Base-by-base conservation (phyloP, 495 filamentous ascomycete species). In the Corynascus novoguineensis region DNA sequence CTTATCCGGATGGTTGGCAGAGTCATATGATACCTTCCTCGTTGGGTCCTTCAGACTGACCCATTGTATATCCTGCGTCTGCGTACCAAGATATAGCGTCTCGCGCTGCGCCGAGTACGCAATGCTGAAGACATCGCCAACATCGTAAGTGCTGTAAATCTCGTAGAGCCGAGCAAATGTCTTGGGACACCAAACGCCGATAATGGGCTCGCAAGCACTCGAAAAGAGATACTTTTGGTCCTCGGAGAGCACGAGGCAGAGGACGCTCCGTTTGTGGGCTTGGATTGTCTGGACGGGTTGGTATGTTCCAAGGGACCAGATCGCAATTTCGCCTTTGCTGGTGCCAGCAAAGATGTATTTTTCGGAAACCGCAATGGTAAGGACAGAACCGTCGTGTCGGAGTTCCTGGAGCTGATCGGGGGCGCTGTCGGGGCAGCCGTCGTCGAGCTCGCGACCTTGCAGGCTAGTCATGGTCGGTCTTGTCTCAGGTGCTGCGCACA, bases 51-150 rank as follows among this genome's bases (percentile, higher is more conserved):
- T 77, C 22, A 83, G 63, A 59, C 69, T 70, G 48, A 75, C 70
- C 77, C 78, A 84, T 65, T 96, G 92, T 40, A 98, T 95, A 38
- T 86, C 88, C 29, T 92, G 95, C 61, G 97, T 97, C 67, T 97
- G 95, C 10, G 90, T 89, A 37, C 93, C 93, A 41, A 96, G 81
- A 73, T 95, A 98, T 12, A 93, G 81, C 0, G 87, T 95, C 64
- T 92, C 78, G 59, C 87, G 76, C 54, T 77, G 79, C 3, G 83
- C 71, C 1, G 91, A 96, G 71, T 95, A 97, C 4, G 84, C 86
- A 46, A 96, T 83, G 57, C 89, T 92, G 66, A 97, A 98, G 24
- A 98, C 84, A 70, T 98, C 93, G 46, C 93, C 93, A 28, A 97
- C 90, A 65, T 97, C 95, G 70, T 92, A 92, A 34, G 86, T 87